Evolutionary conservation across 495 filamentous ascomycete species (phyloP), one percentile per base, ranked within the genome.

Genomic region (Durotheca rogersii): DNA sequence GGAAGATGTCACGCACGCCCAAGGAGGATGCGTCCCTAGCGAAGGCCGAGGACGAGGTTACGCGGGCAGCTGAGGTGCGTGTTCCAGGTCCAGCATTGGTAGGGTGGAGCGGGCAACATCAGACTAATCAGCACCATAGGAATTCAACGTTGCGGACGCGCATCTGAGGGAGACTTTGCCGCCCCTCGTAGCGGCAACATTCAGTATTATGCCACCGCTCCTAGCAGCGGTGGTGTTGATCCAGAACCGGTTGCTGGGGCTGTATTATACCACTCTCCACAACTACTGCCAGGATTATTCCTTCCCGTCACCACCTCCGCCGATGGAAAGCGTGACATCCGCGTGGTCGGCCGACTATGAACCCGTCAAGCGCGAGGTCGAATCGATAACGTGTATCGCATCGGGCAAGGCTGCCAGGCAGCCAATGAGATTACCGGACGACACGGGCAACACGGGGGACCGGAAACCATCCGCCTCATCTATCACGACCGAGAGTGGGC

Each of bases 241-340:
- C 29, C 92, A 97, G 59, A 93, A 92, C 65, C 80, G 82, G 31
- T 74, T 97, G 18, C 77, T 96, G 2, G 91, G 82, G 0, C 74
- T 93, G 45, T 86, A 88, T 55, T 97, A 97, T 69, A 95, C 91
- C 7, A 74, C 83, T 0, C 72, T 96, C 2, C 83, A 90, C 62
- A 81, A 81, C 48, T 96, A 87, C 67, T 89, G 87, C 52, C 72
- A 85, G 43, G 79, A 86, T 17, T 72, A 82, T 46, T 72, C 78
- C 7, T 88, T 92, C 60, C 84, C 84, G 1, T 86, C 84, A 6
- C 86, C 88, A 10, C 80, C 89, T 0, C 86, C 87, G 0, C 76
- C 85, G 1, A 85, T 88, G 74, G 81, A 84, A 15, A 79, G 86
- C 25, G 79, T 95, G 0, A 72, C 94, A 37, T 66, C 80, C 1